Evolutionary conservation across 805 yeast genomes (phyloP).

Genomic region (Candida odintsovae): DNA sequence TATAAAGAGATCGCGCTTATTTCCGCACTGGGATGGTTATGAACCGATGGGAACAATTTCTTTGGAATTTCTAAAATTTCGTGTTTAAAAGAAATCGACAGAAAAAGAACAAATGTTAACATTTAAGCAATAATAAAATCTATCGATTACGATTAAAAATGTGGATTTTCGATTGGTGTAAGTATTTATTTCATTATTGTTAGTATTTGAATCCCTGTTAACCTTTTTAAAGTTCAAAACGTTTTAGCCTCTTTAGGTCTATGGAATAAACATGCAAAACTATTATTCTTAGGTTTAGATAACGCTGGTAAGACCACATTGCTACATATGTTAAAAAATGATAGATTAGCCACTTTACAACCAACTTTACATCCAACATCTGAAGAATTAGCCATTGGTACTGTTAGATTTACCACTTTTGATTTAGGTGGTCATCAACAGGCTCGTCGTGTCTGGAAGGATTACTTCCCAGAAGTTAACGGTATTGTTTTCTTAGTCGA

Average conservation of each 20-base stretch:
- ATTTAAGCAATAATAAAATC: background rate
- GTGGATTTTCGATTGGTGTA: slow-evolving; percentile 45
- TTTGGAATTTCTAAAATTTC: background rate
- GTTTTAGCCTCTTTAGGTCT: slow-evolving; percentile 73
- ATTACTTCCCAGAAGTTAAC: slow-evolving; percentile 98
- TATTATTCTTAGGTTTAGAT: slow-evolving; percentile 92
- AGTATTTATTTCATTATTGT: slow-evolving; percentile 13
- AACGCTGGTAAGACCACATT: slow-evolving; percentile 96
- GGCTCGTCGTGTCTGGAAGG: slow-evolving; percentile 99
- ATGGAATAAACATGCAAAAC: slow-evolving; percentile 94
- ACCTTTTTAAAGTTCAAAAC: slow-evolving; percentile 33
- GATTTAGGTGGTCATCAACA: slow-evolving; percentile 98
- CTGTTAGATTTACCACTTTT: slow-evolving; percentile 93
- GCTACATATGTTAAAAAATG: slow-evolving; percentile 84
- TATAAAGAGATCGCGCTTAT: background rate
- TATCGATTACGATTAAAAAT: slow-evolving; percentile 15
- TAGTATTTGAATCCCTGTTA: too few species aligned
- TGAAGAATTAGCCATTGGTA: slow-evolving; percentile 95
- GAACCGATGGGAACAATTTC: background rate
- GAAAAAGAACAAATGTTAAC: background rate
- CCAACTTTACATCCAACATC: slow-evolving; percentile 99
- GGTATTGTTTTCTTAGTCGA: slow-evolving; percentile 96
- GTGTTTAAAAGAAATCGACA: background rate
- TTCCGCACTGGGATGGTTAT: background rate
- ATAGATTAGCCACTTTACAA: slow-evolving; percentile 94